These are phyloP conservation scores for Casuarina cunninghamiana DNA, from an alignment of 306 rosid species.

Conservation along the genomic window DNA sequence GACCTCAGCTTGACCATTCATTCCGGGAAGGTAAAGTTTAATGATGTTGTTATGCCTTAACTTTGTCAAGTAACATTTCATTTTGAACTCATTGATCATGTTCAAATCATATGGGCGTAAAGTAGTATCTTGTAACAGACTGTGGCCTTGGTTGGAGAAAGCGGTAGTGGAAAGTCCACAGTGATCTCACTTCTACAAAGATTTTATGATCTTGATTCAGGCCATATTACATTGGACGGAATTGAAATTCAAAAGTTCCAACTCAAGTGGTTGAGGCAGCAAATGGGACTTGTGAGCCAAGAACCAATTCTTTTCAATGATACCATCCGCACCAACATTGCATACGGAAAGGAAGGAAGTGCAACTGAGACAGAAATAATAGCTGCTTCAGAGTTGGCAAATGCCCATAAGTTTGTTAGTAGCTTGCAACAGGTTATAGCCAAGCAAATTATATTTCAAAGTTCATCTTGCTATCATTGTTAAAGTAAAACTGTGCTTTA, in stretches of 20 bases:
- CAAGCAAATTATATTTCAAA: neutral
- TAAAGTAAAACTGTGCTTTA: neutral
- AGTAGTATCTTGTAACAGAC: constrained; percentile 41
- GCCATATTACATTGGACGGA: constrained; percentile 72
- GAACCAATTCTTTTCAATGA: constrained; percentile 82
- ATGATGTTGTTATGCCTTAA: neutral
- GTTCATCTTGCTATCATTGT: neutral
- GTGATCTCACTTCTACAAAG: constrained; percentile 74
- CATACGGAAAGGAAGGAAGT: constrained; percentile 71
- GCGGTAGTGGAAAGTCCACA: constrained; percentile 93
- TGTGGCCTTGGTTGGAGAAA: constrained; percentile 87
- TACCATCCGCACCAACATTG: constrained; percentile 72
- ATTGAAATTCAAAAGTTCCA: constrained; percentile 53
- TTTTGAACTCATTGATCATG: neutral
- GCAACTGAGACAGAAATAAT: constrained; percentile 78
- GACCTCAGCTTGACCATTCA: constrained; percentile 68
- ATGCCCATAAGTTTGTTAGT: constrained; percentile 84
- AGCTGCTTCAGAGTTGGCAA: constrained; percentile 72
- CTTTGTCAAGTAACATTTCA: neutral
- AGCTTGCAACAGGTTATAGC: constrained; percentile 59
- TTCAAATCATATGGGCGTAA: constrained; percentile 12
- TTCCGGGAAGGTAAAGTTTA: constrained; percentile 65
- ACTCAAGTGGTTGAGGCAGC: constrained; percentile 87
- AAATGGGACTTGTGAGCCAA: constrained; percentile 89
- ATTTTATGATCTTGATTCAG: constrained; percentile 87